Evolutionary conservation across 1,284 basidiomycete genomes (phyloP).

Genomic region (Malassezia yamatoensis): DNA sequence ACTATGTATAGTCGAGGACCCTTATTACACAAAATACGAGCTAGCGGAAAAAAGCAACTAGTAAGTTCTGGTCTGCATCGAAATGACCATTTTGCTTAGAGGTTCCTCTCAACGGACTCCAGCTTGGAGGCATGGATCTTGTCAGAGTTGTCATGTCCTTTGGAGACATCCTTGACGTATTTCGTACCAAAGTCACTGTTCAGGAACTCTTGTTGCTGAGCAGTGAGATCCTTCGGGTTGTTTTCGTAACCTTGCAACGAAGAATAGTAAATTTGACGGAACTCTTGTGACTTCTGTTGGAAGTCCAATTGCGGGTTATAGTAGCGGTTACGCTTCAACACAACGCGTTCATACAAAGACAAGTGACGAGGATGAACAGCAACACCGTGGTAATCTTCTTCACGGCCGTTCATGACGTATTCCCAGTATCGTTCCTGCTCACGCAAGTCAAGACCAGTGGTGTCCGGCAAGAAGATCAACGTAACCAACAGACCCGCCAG

Average conservation of each 20-base stretch:
- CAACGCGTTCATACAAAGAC: constrained; percentile 50
- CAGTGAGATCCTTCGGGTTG: constrained; percentile 25
- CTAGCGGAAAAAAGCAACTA: no score
- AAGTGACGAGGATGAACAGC: constrained; percentile 54
- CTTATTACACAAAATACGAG: no score
- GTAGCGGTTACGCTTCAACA: constrained; percentile 52
- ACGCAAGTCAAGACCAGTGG: constrained; percentile 54
- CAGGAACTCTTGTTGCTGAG: constrained; percentile 34
- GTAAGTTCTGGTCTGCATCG: no score
- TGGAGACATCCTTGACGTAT: constrained; percentile 15
- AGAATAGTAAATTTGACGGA: constrained; percentile 50
- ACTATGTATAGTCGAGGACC: no score
- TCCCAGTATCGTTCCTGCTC: constrained; percentile 56
- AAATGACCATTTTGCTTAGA: not conserved
- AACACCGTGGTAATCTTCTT: constrained; percentile 54
- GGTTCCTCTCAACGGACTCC: constrained; percentile 15
- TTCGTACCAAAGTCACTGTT: constrained; percentile 25
- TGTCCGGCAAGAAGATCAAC: constrained; percentile 52
- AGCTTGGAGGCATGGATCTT: constrained; percentile 9
- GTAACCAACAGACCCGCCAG: constrained; percentile 52
- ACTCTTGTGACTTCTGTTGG: constrained; percentile 51
- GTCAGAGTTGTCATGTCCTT: not conserved
- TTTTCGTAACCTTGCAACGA: constrained; percentile 9
- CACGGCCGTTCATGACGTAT: constrained; percentile 51
- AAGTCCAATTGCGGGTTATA: constrained; percentile 54